Evolutionary conservation across 768 basidiomycete species (phyloP), one percentile per base, ranked within the genome.

Genomic region (Tephrocybe sp.): DNA sequence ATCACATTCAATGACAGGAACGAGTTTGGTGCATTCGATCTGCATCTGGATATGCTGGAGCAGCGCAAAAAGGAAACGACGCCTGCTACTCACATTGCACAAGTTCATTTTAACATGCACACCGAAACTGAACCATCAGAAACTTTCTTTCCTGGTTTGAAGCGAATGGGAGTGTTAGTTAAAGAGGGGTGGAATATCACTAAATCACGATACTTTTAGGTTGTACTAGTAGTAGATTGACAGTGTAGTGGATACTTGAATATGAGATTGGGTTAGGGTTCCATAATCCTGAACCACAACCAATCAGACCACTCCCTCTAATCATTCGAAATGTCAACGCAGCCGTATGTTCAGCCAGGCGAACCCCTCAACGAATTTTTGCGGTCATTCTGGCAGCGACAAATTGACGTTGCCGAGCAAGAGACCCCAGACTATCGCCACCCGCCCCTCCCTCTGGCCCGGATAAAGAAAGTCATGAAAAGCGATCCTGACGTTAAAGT

Each of bases 391-490:
- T 97, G 94, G 94, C 89, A 91, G 62, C 71, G 90, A 38, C 92
- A 94, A 65, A 81, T 94, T 52, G 85, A 91, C 65, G 75, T 82
- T 5, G 91, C 92, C 0, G 94, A 97, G 66, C 82, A 85, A 60
- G 93, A 94, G 62, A 89, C 84, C 0, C 89, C 89, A 20, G 93
- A 95, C 68, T 91, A 89, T 58, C 75, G 88, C 47, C 91, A 94
- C 62, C 91, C 90, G 1, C 85, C 90, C 5, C 74, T 98, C 10
- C 96, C 96, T 3, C 74, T 99, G 26, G 97, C 97, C 14, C 76
- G 97, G 65, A 97, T 98, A 62, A 98, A 98, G 77, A 98, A 98
- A 68, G 96, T 98, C 51, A 97, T 98, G 92, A 98, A 98, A 77
- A 95, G 89, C 67, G 93, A 94, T 72, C 91, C 92, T 3, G 92